These are phyloP conservation scores for Dalbergia oliveri DNA, from an alignment of 306 rosid species.

Conservation along the genomic window DNA sequence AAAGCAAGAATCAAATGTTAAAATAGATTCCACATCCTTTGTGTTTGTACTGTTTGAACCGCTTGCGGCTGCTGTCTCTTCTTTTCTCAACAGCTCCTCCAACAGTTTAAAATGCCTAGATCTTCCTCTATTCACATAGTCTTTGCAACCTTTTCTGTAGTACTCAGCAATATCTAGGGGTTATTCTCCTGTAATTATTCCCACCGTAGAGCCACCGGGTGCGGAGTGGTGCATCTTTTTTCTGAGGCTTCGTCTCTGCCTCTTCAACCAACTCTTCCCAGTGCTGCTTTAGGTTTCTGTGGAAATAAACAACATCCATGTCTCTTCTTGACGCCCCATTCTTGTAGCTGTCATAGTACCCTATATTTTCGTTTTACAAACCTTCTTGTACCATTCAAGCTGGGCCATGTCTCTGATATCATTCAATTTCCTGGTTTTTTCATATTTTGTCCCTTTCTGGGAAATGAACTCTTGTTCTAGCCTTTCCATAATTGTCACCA, in stretches of 20 bases:
- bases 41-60: background rate
- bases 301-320: background rate
- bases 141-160: conserved; percentile 38
- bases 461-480: conserved; percentile 13
- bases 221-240: conserved; percentile 43
- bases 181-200: conserved; percentile 64
- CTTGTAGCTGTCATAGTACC: conserved; percentile 74
- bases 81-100: conserved; percentile 54
- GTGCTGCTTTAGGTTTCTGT: conserved; percentile 52
- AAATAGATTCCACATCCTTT: conserved; percentile 44
- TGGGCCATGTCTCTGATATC: conserved; percentile 55
- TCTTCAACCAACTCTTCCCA: conserved; percentile 65
- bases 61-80: background rate
- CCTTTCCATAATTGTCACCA: conserved; percentile 12
- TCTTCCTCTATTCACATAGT: conserved; percentile 47
- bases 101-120: conserved; percentile 50
- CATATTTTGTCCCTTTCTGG: conserved; percentile 10
- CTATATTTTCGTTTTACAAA: conserved; percentile 22
- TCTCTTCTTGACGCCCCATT: background rate
- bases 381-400: conserved; percentile 74
- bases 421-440: conserved; percentile 49
- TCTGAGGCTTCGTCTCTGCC: conserved; percentile 58
- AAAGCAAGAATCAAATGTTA: conserved; percentile 80
- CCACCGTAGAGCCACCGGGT: conserved; percentile 61
- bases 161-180: conserved; percentile 64